These are phyloP conservation scores for Acacia confusa DNA, from an alignment of 306 rosid genomes.

Conservation along the genomic window DNA sequence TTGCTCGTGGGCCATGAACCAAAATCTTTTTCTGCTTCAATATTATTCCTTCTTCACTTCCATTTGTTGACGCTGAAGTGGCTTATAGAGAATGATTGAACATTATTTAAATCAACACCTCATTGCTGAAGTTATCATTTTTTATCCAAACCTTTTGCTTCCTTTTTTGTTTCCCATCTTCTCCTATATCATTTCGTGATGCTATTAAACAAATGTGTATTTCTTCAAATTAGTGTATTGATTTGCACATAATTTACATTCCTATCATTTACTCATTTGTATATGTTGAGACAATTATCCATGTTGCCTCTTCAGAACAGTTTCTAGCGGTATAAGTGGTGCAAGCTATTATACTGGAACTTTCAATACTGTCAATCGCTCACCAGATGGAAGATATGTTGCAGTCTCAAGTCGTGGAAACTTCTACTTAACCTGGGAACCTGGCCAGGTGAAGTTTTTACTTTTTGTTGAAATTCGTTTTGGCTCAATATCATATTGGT, in stretches of 20 bases:
- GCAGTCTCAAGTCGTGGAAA: conserved; percentile 99
- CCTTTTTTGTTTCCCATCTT: not conserved
- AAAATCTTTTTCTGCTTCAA: not conserved
- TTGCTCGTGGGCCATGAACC: not conserved
- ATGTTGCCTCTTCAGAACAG: conserved; percentile 81
- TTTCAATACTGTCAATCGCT: conserved; percentile 87
- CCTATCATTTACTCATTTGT: conserved; percentile 9
- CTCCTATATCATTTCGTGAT: not conserved
- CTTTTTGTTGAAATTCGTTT: conserved; percentile 13
- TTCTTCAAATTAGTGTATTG: not conserved
- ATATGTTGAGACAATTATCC: conserved; percentile 39
- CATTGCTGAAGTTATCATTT: not conserved
- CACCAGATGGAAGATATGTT: conserved; percentile 90
- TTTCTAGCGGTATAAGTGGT: conserved; percentile 98
- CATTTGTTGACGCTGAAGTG: not conserved
- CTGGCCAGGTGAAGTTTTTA: conserved; percentile 79
- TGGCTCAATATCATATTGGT: conserved; percentile 18
- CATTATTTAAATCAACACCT: not conserved
- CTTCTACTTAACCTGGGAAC: conserved; percentile 98
- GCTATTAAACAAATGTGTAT: not conserved
- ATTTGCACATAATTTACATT: conserved; percentile 6
- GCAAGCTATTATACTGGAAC: conserved; percentile 97
- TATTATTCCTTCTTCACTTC: not conserved
- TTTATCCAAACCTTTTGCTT: not conserved
- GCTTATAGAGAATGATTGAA: not conserved